phyloP scores from a whole-genome alignment of 805 yeast species.

The Saturnispora diversa region DNA sequence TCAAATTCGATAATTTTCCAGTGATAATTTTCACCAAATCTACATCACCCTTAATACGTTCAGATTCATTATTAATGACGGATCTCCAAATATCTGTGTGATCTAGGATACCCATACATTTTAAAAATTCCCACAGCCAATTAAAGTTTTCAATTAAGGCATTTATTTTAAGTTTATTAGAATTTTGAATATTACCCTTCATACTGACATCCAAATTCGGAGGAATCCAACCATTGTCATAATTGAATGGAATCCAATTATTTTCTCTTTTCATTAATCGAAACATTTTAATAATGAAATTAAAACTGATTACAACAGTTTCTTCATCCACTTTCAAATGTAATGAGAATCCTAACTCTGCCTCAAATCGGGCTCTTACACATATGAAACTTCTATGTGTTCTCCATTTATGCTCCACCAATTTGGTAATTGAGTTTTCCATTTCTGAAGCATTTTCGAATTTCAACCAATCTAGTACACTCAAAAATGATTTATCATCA shows the following conservation, averaged over 20 bases:
- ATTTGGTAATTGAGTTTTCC: conserved; percentile 27
- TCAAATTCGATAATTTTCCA: not conserved
- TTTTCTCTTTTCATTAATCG: conserved; percentile 31
- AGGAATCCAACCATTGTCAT: conserved; percentile 27
- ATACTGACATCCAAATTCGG: conserved; percentile 17
- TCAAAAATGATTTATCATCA: conserved; percentile 28
- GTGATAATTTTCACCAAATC: not conserved
- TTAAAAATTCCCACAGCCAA: conserved; percentile 37
- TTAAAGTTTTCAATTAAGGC: conserved; percentile 42
- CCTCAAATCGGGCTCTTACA: conserved; percentile 28
- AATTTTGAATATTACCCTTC: conserved; percentile 22
- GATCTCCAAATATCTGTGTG: conserved; percentile 7
- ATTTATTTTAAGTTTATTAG: conserved; percentile 40
- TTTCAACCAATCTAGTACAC: conserved; percentile 41
- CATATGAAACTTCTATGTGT: conserved; percentile 15
- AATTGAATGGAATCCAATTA: conserved; percentile 24
- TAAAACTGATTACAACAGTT: conserved; percentile 16
- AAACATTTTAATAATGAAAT: conserved; percentile 26
- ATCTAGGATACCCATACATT: conserved; percentile 15
- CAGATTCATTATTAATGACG: not conserved
- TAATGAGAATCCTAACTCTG: conserved; percentile 26
- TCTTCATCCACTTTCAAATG: conserved; percentile 3
- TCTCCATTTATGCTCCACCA: conserved; percentile 25
- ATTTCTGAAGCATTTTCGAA: conserved; percentile 20
- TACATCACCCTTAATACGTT: conserved; percentile 6